Base-by-base conservation (phyloP, 177 flowering plant species). In the Tripterygium wilfordii region DNA sequence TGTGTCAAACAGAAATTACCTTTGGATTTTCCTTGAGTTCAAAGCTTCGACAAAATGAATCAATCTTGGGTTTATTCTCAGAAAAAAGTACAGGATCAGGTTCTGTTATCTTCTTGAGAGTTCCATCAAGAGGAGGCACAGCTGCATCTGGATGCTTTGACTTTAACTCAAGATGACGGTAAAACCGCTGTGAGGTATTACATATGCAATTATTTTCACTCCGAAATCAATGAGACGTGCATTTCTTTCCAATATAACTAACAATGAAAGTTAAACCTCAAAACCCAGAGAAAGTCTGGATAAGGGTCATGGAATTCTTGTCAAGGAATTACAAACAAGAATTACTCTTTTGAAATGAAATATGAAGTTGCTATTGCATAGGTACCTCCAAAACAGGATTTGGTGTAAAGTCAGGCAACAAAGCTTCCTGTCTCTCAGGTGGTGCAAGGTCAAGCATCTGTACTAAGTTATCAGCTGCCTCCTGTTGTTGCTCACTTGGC, bases 381-480 rank as follows among this genome's bases (percentile, higher is more conserved):
- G 29, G 41, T 54, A 92, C 98, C 96, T 86, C 88, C 56, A 92
- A 58, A 66, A 81, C 78, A 54, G 92, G 97, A 77, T 92, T 92
- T 19, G 97, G 92, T 10, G 96, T 89, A 31, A 86, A 65, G 9
- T 89, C 90, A 37, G 99, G 96, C 63, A 33, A 67, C 64, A 92
- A 58, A 23, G 21, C 59, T 67, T 92, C 96, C 68, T 71, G 78
- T 53, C 65, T 76, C 45, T 64, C 82, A 45, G 74, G 42, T 52
- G 88, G 84, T 49, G 92, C 82, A 64, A 92, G 96, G 64, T 86
- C 89, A 67, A 92, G 79, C 89, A 74, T 77, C 52, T 29, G 71
- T 33, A 89, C 99, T 25, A 92, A 71, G 49, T 81, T 75, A 71
- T 89, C 97, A 21, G 85, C 87, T 13, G 84, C 95, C 56, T 71